These are phyloP conservation scores for Alnus glutinosa DNA, from an alignment of 306 rosid species.

Conservation along the genomic window DNA sequence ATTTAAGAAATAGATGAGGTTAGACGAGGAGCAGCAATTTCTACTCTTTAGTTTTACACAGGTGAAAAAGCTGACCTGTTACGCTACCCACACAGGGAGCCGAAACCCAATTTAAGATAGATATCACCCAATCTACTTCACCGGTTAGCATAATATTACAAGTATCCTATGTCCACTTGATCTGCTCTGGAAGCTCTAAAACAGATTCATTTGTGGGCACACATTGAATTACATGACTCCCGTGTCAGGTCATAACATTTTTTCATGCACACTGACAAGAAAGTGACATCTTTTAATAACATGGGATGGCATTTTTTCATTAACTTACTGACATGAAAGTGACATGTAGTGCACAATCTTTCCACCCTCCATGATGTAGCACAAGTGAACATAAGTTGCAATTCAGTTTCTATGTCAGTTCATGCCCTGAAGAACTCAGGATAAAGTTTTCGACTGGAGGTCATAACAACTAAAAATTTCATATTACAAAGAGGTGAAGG, in stretches of 20 bases:
- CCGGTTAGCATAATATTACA: not conserved
- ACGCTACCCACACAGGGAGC: not conserved
- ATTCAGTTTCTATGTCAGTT: not conserved
- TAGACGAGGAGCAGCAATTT: not conserved
- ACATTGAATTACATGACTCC: not conserved
- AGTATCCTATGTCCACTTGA: not conserved
- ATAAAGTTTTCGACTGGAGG: not conserved
- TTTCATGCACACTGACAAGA: not conserved
- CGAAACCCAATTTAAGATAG: not conserved
- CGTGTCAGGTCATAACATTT: not conserved
- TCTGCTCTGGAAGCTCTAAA: not conserved
- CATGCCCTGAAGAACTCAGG: not conserved
- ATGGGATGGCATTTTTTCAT: not conserved
- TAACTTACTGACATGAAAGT: not conserved
- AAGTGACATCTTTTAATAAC: not conserved
- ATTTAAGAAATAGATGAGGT: not conserved
- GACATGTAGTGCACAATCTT: not conserved
- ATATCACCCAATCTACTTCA: not conserved
- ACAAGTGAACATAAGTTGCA: not conserved
- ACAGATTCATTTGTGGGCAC: not conserved
- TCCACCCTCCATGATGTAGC: not conserved
- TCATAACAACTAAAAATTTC: not conserved
- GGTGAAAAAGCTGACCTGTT: not conserved
- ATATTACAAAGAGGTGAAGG: not conserved
- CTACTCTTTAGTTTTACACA: constrained; percentile 1